Evolutionary conservation across 2,329 filamentous ascomycete species (phyloP).

Genomic region (Botryosphaeria dothidea): DNA sequence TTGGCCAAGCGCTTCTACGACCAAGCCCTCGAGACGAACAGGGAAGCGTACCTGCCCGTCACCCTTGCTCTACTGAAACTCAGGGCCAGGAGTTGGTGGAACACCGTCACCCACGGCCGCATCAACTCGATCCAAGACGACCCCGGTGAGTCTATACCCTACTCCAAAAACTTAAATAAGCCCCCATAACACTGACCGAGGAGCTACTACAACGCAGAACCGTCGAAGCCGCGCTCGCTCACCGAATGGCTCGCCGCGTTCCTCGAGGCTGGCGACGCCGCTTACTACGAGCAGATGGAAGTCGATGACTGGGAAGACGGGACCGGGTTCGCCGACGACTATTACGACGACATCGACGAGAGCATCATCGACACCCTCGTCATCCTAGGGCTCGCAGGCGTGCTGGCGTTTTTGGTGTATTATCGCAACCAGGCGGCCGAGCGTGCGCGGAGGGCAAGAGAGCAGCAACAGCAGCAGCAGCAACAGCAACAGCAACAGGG

Average conservation of each 20-base stretch:
- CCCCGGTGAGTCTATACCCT: conserved; percentile 56
- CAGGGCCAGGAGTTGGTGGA: conserved; percentile 86
- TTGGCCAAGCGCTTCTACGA: conserved; percentile 97
- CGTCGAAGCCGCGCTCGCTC: conserved; percentile 73
- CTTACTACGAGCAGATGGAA: conserved; percentile 58
- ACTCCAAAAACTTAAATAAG: not conserved
- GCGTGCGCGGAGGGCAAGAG: conserved; percentile 28
- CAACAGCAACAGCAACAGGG: conserved; percentile 23
- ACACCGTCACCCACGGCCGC: conserved; percentile 84
- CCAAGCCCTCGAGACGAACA: conserved; percentile 82
- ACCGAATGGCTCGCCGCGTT: conserved; percentile 88
- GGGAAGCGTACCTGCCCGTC: conserved; percentile 91
- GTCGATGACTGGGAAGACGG: conserved; percentile 45
- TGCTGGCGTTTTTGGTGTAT: conserved; percentile 76
- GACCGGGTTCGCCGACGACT: conserved; percentile 57
- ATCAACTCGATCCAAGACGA: conserved; percentile 93
- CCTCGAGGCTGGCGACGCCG: conserved; percentile 60
- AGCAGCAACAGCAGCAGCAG: conserved; percentile 33
- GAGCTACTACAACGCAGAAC: conserved; percentile 48
- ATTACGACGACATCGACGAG: conserved; percentile 67
- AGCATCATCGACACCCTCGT: conserved; percentile 81
- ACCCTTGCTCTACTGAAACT: conserved; percentile 86
- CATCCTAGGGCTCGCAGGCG: conserved; percentile 75
- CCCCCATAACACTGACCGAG: conserved; percentile 30
- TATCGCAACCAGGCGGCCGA: conserved; percentile 68